phyloP scores from a whole-genome alignment of 495 filamentous ascomycete species.

The Aspergillus nanangensis region DNA sequence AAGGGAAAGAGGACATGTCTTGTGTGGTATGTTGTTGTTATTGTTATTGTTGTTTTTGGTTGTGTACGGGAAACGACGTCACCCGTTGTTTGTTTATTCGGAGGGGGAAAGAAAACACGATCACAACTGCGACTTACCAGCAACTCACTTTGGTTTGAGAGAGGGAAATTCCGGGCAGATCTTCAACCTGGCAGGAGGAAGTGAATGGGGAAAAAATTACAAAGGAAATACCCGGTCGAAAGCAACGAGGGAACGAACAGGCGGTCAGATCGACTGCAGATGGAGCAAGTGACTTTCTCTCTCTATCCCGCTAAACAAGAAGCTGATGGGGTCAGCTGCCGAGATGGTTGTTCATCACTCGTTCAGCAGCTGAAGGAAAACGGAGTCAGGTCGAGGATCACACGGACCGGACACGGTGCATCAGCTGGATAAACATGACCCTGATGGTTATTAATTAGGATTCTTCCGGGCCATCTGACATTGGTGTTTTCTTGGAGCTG shows the following conservation, averaged over 20 bases:
- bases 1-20: neutral
- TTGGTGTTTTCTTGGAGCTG: neutral
- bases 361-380: neutral
- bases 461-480: neutral
- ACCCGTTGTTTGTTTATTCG: conserved; percentile 8
- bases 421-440: too few relatives aligned
- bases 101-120: neutral
- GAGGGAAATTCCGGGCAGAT: conserved; percentile 12
- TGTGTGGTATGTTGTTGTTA: neutral
- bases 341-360: neutral
- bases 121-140: neutral
- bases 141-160: neutral
- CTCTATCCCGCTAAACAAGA: neutral
- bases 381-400: neutral
- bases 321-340: neutral
- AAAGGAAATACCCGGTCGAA: neutral
- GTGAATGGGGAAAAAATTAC: neutral
- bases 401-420: neutral
- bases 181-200: neutral
- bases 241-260: neutral
- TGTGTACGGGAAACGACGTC: conserved; percentile 6
- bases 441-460: too few relatives aligned
- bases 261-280: conserved; percentile 3
- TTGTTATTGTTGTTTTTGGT: conserved; percentile 4
- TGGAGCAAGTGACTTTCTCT: neutral